Conservation (phyloP, 2,329 filamentous ascomycete genomes). For the Elsinoe fawcettii region DNA sequence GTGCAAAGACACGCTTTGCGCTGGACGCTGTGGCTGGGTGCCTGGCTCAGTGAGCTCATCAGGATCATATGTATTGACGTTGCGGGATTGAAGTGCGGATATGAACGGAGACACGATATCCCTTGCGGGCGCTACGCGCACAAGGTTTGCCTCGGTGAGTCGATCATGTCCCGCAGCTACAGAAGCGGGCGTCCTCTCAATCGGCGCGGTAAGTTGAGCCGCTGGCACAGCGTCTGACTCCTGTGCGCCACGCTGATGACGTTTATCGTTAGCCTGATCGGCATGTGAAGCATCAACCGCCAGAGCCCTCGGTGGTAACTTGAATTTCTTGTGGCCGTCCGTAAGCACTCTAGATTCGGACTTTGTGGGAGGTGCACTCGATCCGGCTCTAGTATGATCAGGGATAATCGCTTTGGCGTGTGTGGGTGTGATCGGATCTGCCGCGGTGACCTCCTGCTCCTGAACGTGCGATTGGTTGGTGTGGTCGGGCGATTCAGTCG, state of each 20-base stretch:
- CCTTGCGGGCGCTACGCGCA: background rate
- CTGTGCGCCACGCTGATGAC: background rate
- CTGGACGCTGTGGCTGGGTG: background rate
- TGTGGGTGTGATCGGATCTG: background rate
- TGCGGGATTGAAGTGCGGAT: background rate
- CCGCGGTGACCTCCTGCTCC: background rate
- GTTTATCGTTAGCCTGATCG: background rate
- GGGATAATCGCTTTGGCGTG: background rate
- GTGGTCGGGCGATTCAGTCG: background rate
- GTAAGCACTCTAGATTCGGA: background rate
- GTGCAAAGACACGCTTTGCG: background rate
- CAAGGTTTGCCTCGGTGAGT: background rate
- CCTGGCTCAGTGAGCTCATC: conserved; percentile 4
- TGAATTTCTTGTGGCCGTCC: background rate
- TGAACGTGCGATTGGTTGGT: background rate
- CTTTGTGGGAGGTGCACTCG: background rate
- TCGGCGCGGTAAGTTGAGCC: background rate
- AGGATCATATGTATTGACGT: background rate
- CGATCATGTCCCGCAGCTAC: background rate
- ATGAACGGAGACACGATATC: background rate
- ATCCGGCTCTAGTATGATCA: background rate
- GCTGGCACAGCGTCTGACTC: background rate
- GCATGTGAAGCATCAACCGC: background rate
- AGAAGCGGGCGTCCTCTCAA: background rate
- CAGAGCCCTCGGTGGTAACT: background rate